Evolutionary conservation across 164 flowering plant genomes (phyloP).

Genomic region (Vitis rotundifolia): DNA sequence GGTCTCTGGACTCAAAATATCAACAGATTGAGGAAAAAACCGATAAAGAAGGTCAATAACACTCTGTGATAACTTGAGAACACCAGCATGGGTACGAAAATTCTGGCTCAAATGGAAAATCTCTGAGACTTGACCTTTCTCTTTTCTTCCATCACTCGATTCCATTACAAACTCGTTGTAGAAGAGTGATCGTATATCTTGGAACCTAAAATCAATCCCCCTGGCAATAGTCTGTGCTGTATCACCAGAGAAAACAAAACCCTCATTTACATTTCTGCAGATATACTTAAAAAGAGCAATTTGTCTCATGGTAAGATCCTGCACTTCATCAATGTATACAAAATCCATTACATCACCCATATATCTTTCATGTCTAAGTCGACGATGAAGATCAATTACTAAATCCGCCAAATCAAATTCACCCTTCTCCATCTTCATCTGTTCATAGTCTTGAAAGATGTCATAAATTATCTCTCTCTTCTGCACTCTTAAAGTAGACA

Average conservation of each 20-base stretch:
- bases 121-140: slow-evolving; percentile 48
- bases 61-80: slow-evolving; percentile 70
- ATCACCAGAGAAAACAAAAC: slow-evolving; percentile 79
- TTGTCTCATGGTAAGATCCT: slow-evolving; percentile 82
- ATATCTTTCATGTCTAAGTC: slow-evolving; percentile 36
- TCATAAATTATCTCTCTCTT: slow-evolving; percentile 52
- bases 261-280: slow-evolving; percentile 63
- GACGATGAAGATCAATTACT: slow-evolving; percentile 61
- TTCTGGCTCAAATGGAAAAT: slow-evolving; percentile 60
- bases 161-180: slow-evolving; percentile 55
- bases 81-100: slow-evolving; percentile 77
- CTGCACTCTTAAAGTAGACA: slow-evolving; percentile 38
- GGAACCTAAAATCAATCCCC: slow-evolving; percentile 60
- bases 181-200: slow-evolving; percentile 51
- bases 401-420: slow-evolving; percentile 79
- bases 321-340: slow-evolving; percentile 85
- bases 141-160: slow-evolving; percentile 20
- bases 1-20: slow-evolving; percentile 58
- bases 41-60: slow-evolving; percentile 56
- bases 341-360: slow-evolving; percentile 57
- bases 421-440: slow-evolving; percentile 47
- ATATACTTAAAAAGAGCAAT: slow-evolving; percentile 66
- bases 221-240: slow-evolving; percentile 83
- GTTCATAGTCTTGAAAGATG: slow-evolving; percentile 62
- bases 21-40: slow-evolving; percentile 63